phyloP scores from a whole-genome alignment of 352 stramenopile species.

The Pythium brachiatum region DNA sequence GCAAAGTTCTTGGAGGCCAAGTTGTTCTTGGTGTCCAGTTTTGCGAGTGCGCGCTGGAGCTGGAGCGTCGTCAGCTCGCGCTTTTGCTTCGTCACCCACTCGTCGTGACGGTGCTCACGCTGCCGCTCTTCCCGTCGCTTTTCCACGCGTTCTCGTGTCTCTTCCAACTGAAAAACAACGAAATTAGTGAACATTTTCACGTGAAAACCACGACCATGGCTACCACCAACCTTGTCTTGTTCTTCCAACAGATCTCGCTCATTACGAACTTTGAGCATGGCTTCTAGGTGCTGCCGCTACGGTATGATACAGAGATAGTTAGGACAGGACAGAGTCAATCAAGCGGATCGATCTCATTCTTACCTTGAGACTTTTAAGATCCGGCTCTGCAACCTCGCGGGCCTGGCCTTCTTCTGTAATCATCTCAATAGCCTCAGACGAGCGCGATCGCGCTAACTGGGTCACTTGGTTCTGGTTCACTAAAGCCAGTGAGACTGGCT shows the following conservation, averaged over 20 bases:
- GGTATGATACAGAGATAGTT: background rate
- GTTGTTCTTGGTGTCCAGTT: conserved; percentile 11
- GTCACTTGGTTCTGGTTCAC: conserved; percentile 25
- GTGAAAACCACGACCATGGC: background rate
- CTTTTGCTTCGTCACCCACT: conserved; percentile 33
- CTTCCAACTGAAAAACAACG: conserved; percentile 27
- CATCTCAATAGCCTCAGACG: background rate
- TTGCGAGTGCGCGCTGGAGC: conserved; percentile 29
- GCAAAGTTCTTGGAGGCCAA: background rate
- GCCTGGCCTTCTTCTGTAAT: background rate
- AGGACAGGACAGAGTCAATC: too few species aligned
- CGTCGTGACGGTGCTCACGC: conserved; percentile 21
- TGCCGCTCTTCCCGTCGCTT: conserved; percentile 29
- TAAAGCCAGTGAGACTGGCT: conserved; percentile 17
- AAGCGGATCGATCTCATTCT: background rate
- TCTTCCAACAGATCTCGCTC: conserved; percentile 39
- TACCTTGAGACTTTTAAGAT: conserved; percentile 20
- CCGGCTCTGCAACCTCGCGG: conserved; percentile 1
- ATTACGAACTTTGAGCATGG: conserved; percentile 33
- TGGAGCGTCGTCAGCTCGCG: conserved; percentile 30
- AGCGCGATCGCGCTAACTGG: conserved; percentile 4
- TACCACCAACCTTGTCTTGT: conserved; percentile 29
- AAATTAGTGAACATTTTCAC: background rate
- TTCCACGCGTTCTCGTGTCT: conserved; percentile 28
- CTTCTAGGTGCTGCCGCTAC: conserved; percentile 30